phyloP scores from a whole-genome alignment of 2,329 filamentous ascomycete genomes.

The Fusarium sp. region DNA sequence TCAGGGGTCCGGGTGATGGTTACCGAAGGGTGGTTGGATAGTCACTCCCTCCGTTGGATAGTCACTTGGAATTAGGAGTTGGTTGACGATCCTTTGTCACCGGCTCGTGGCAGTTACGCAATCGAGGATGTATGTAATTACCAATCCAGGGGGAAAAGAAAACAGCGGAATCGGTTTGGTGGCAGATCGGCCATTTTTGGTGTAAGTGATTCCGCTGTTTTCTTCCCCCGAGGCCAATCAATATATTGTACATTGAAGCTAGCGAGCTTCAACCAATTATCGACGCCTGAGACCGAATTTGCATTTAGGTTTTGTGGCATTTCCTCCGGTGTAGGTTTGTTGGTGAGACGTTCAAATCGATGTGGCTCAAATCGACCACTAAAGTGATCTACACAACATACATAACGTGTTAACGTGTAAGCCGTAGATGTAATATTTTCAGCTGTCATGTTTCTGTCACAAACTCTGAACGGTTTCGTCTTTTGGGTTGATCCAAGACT shows the following conservation, averaged over 20 bases:
- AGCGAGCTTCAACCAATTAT: not conserved
- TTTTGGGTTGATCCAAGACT: not conserved
- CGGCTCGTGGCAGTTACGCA: conserved; percentile 9
- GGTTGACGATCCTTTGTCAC: conserved; percentile 11
- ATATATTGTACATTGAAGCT: not conserved
- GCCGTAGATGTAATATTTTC: not conserved
- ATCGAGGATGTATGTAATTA: conserved; percentile 4
- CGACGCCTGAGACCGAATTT: not conserved
- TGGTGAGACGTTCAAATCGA: conserved; percentile 21
- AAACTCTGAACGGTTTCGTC: conserved; percentile 20
- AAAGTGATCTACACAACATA: conserved; percentile 2
- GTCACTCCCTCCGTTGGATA: conserved; percentile 1
- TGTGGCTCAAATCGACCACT: conserved; percentile 19
- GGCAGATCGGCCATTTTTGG: too few species aligned
- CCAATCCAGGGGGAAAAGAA: not conserved
- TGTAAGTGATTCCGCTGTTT: too few species aligned
- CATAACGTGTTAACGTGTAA: not conserved
- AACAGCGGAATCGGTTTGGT: too few species aligned
- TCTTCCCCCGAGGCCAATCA: not conserved
- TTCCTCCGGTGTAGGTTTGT: conserved; percentile 19
- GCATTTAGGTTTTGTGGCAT: conserved; percentile 18
- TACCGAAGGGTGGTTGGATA: conserved; percentile 13
- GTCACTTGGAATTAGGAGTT: conserved; percentile 14
- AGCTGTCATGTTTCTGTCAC: not conserved
- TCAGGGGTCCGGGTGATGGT: conserved; percentile 22